These are phyloP conservation scores for Hypomyces perniciosus DNA, from an alignment of 2,329 filamentous ascomycete genomes.

Conservation along the genomic window DNA sequence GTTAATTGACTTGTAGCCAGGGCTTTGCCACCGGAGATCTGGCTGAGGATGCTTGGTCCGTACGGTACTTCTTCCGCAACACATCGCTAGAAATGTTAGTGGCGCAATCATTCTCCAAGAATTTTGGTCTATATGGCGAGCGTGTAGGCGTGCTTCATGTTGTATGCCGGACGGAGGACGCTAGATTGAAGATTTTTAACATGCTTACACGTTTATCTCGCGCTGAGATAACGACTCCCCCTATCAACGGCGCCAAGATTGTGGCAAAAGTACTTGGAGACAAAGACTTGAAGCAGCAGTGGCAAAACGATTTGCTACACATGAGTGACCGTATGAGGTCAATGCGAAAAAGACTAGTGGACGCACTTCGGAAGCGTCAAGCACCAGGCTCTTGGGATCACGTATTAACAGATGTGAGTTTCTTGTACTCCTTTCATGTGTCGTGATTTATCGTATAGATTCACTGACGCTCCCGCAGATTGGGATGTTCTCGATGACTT, in stretches of 20 bases:
- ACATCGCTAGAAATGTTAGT: conserved; percentile 20
- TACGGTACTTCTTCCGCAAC: conserved; percentile 23
- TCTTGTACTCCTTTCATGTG: too few species aligned
- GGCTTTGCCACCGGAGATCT: too few species aligned
- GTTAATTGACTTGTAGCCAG: too few species aligned
- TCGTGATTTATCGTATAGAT: too few species aligned
- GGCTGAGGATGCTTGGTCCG: conserved; percentile 26
- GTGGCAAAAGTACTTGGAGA: not conserved
- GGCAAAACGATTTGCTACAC: conserved; percentile 1
- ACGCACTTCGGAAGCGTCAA: conserved; percentile 17
- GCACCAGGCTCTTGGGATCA: conserved; percentile 17
- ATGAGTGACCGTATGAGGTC: conserved; percentile 4
- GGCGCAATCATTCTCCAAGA: conserved; percentile 32
- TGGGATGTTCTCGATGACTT: too few species aligned
- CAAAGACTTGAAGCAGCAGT: not conserved
- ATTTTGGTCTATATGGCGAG: conserved; percentile 33
- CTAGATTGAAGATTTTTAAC: not conserved
- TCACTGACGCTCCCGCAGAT: too few species aligned
- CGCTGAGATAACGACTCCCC: too few species aligned
- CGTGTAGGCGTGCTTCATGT: conserved; percentile 24
- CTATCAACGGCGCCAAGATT: conserved; percentile 6
- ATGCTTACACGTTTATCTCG: not conserved
- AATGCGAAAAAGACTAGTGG: conserved; percentile 66
- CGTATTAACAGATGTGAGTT: too few species aligned
- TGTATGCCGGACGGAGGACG: conserved; percentile 3